These are phyloP conservation scores for Cadophora sp. DNA, from an alignment of 2,329 filamentous ascomycete genomes.

Conservation along the genomic window DNA sequence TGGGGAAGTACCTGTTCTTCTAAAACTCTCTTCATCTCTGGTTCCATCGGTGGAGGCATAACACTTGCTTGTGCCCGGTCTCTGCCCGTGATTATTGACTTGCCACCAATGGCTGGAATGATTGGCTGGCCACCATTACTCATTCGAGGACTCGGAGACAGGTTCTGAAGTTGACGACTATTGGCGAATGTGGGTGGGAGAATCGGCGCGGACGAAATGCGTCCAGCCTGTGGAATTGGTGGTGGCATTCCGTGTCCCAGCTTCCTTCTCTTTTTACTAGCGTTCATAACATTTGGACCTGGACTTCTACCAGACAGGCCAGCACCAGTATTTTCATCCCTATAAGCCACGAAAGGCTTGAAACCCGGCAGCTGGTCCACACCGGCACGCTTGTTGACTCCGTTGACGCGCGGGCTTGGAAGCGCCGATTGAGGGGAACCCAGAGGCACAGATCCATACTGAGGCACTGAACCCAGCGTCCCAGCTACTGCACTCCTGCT, in stretches of 20 bases:
- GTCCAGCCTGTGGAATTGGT: neutral
- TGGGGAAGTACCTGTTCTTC: conserved; percentile 29
- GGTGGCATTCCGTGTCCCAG: neutral
- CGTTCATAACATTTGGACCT: conserved; percentile 1
- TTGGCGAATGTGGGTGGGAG: neutral
- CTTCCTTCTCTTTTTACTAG: conserved; percentile 9
- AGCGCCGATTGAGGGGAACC: neutral
- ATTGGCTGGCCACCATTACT: neutral
- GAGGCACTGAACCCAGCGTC: neutral
- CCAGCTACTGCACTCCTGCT: neutral
- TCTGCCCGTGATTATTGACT: neutral
- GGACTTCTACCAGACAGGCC: neutral
- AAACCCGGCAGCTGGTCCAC: neutral
- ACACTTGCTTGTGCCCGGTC: neutral
- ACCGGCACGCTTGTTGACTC: neutral
- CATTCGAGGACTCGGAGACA: neutral
- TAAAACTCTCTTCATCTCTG: conserved; percentile 13
- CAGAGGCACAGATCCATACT: neutral
- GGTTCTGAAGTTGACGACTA: neutral
- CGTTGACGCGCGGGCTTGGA: neutral
- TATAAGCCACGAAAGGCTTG: neutral
- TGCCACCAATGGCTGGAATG: neutral
- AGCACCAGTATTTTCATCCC: conserved; percentile 5
- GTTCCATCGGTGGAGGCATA: neutral
- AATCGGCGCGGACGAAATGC: neutral